Percentiles rank a stretch among this genome's conserved stretches.
Conservation (phyloP, 257 asterid species). For the Petrea volubilis region DNA sequence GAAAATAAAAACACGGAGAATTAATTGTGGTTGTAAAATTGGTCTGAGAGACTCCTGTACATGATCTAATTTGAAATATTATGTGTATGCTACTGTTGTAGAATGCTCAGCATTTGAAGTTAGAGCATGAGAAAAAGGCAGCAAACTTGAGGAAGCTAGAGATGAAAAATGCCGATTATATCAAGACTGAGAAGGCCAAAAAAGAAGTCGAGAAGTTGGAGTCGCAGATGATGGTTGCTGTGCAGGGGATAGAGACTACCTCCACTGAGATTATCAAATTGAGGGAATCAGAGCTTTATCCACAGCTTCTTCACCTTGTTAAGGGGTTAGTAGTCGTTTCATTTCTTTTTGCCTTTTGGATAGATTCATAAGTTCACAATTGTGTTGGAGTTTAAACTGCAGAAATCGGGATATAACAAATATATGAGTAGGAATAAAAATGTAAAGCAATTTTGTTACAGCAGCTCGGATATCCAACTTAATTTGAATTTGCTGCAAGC, state of each 20-base stretch:
- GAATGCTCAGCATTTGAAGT: constrained; percentile 76
- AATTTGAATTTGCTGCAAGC: not conserved
- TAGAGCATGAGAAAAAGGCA: constrained; percentile 79
- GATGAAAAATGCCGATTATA: constrained; percentile 80
- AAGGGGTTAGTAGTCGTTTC: constrained; percentile 67
- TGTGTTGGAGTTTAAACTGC: not conserved
- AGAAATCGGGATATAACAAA: not conserved
- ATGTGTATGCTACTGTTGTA: constrained; percentile 31
- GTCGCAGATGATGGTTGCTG: constrained; percentile 81
- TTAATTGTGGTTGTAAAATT: not conserved
- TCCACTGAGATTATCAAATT: constrained; percentile 80
- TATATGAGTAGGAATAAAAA: not conserved
- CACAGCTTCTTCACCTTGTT: constrained; percentile 76
- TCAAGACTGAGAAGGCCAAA: constrained; percentile 86
- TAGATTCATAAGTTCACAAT: not conserved
- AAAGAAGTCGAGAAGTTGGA: constrained; percentile 94
- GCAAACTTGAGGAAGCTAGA: constrained; percentile 72
- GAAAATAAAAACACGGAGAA: not conserved
- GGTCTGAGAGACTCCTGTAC: not conserved
- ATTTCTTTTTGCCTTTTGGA: too few species aligned
- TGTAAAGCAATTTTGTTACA: not conserved
- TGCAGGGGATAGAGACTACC: constrained; percentile 83
- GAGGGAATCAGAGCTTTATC: constrained; percentile 86
- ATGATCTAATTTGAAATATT: not conserved
- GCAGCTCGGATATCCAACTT: too few species aligned